Evolutionary conservation across 768 basidiomycete genomes (phyloP).

Genomic region (Mycena venus): DNA sequence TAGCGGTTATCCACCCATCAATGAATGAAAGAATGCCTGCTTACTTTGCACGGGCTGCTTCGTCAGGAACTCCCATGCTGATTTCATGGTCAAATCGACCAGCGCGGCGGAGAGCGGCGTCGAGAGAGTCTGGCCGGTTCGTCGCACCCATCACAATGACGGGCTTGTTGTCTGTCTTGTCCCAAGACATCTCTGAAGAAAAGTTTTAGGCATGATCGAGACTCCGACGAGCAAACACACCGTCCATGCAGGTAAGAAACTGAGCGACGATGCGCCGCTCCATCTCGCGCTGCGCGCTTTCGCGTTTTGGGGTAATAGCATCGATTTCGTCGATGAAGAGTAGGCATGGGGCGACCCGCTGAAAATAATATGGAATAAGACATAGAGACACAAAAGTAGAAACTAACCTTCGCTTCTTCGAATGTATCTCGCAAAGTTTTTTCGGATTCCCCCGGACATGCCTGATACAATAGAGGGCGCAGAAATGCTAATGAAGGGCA

Average conservation of each 20-base stretch:
- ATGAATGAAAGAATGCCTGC: slow-evolving; percentile 26
- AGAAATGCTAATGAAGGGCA: slow-evolving; percentile 95
- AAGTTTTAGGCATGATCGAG: neutral
- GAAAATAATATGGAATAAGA: neutral
- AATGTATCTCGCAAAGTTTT: slow-evolving; percentile 97
- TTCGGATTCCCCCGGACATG: slow-evolving; percentile 98
- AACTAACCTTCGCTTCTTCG: slow-evolving; percentile 91
- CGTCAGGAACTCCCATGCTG: slow-evolving; percentile 96
- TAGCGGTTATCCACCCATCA: neutral
- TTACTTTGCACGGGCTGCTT: slow-evolving; percentile 92
- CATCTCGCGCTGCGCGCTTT: slow-evolving; percentile 99
- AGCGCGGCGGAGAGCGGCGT: slow-evolving; percentile 92
- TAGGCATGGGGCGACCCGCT: slow-evolving; percentile 93
- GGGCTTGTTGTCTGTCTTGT: slow-evolving; percentile 92
- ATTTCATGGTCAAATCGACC: slow-evolving; percentile 99
- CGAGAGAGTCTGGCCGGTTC: slow-evolving; percentile 94
- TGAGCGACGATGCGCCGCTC: slow-evolving; percentile 97
- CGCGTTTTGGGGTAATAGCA: slow-evolving; percentile 96
- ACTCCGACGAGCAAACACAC: slow-evolving; percentile 57
- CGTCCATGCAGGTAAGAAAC: slow-evolving; percentile 98
- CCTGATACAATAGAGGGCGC: slow-evolving; percentile 97
- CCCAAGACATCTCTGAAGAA: slow-evolving; percentile 89
- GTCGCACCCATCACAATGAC: slow-evolving; percentile 97
- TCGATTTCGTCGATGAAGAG: slow-evolving; percentile 99
- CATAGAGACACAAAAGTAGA: neutral